Evolutionary conservation across 441 rosid genomes (phyloP), one percentile per base, ranked within the genome.

Genomic region (Populus hybrid): DNA sequence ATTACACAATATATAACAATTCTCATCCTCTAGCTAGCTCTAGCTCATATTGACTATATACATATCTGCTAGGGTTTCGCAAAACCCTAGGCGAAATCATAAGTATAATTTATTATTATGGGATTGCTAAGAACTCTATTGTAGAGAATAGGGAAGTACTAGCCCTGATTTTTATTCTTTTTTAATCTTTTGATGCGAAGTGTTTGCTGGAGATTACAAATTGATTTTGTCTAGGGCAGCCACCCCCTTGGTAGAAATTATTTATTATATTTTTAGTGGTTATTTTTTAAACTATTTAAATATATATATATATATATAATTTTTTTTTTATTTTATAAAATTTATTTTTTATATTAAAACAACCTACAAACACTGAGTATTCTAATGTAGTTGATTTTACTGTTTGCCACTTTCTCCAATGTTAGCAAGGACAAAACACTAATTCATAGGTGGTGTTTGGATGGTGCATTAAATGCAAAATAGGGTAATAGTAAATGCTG

Each of bases 41-140:
- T 23, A 26, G 65, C n/a, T 67, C 75, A 68, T 76, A 68, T 76
- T 74, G 70, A 73, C 82, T 70, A 81, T 75, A 24, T n/a, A 23
- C 61, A 63, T 23, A 23, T 21, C 23, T 63, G 65, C 35, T 73
- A 73, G 72, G 76, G 75, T 81, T 83, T 69, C 71, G 9, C 74
- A 68, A 80, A 84, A 78, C 87, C 85, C 88, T 84, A 87, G 83
- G 88, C 80, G 83, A 79, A 72, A 79, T 84, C 83, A 78, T 65
- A 66, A 19, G 23, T n/a, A 61, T 78, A 66, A 82, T 72, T 78
- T 67, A 35, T 28, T 71, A 38, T 40, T 64, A 40, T 26, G 71
- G 77, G 81, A 80, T 82, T 79, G 76, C 69, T 83, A 23, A 83
- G 61, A 78, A 64, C 72, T 77, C 26, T 85, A 80, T 82, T 74